Conservation (phyloP, 768 basidiomycete genomes). For the Cyclocybe aegerita region DNA sequence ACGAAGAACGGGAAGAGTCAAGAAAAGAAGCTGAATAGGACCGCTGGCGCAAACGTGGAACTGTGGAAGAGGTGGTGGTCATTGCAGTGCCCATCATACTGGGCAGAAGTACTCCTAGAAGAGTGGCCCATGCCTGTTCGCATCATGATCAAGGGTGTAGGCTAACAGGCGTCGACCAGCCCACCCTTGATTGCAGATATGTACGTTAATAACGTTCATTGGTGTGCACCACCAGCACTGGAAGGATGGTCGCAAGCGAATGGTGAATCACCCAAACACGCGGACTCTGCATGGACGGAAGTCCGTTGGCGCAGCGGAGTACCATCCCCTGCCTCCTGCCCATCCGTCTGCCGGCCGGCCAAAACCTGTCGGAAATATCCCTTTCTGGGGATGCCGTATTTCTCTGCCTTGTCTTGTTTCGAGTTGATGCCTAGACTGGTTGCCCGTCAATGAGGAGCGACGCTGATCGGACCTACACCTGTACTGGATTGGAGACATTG, state of each 20-base stretch:
- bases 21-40: not conserved
- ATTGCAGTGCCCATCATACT: not conserved
- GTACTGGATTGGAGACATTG: not conserved
- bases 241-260: no score
- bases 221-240: not conserved
- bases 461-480: not conserved
- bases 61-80: not conserved
- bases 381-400: no score
- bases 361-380: no score
- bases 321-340: no score
- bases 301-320: no score
- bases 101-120: conserved; percentile 7
- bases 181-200: not conserved
- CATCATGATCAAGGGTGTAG: not conserved
- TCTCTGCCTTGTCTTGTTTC: no score
- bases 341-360: no score
- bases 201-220: not conserved
- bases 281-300: no score
- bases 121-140: conserved; percentile 4
- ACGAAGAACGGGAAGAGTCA: not conserved
- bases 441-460: not conserved
- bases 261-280: no score
- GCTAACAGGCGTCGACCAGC: not conserved
- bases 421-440: no score
- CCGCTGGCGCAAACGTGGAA: not conserved